Base-by-base conservation (phyloP, 768 basidiomycete species). In the Candolleomyces efflorescens region DNA sequence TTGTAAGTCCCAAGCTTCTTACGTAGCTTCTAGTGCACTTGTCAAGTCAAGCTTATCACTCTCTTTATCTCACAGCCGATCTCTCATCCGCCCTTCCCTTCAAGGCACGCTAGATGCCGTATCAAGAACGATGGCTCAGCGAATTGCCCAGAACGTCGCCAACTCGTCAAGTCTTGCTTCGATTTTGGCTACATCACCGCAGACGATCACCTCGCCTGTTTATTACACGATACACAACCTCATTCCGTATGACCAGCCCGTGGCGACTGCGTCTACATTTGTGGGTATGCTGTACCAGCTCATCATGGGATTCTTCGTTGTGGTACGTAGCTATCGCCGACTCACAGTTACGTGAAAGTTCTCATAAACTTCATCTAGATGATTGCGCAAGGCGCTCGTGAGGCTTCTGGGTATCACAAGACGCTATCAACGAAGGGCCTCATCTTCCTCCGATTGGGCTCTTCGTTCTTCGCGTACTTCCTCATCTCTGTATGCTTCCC, bases 221-320 rank as follows among this genome's bases (percentile, higher is more conserved):
- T 71, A 65, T 36, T 87, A 79, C 61, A 76, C 68, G 0, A 48
- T 83, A 9, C 46, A 71, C 53, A 86, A 87, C 59, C 58, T 83
- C 1, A 68, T 75, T 17, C 84, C 87, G 0, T 88, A 87, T 56
- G 77, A 86, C 60, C 66, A 78, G 12, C 80, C 84, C 22, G 78
- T 82, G 18, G 83, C 82, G 6, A 68, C 77, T 3, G 82, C 82
- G 2, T 75, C 79, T 2, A 80, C 78, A 20, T 84, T 75, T 48
- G 78, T 80, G 17, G 83, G 83, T 22, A 69, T 84, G 38, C 78
- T 85, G 27, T 83, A 82, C 63, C 73, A 80, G 36, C 64, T 78
- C 5, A 78, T 80, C 27, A 63, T 79, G n/a, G 68, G 78, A 17
- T 75, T 78, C 61, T 74, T 78, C 67, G 63, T 78, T 26, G 75